Base-by-base conservation (phyloP, 2,329 filamentous ascomycete species). In the Phoma sp. region DNA sequence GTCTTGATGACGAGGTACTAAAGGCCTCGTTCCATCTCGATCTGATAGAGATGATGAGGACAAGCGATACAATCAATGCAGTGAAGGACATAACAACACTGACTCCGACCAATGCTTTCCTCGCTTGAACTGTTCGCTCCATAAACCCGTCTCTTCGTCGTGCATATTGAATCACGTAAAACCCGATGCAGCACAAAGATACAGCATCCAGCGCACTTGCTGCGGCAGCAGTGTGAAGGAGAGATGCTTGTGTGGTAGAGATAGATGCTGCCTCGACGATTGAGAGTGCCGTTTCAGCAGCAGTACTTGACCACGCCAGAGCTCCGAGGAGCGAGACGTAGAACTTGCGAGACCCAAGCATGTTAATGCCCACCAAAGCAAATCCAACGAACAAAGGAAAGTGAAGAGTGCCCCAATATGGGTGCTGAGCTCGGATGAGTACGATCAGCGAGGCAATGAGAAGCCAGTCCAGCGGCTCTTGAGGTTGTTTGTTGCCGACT, bases 181-280 rank as follows among this genome's bases (percentile, higher is more conserved):
- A 46, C 3, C 56, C 63, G 39, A 74, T 57, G 32, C 66, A 68
- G 37, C 63, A 68, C 4, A 75, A 49, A 17, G 69, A 67, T 27
- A 71, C 45, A 33, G 68, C 47, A 53, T 75, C 64, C 35, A 76
- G 62, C 9, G 68, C 62, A 48, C 70, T 68, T 31, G 76, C 70
- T 31, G 68, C 59, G 43, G 72, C 63, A 13, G 70, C 66, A 45
- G 74, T 57, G 27, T 61, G 60, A 45, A 61, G 60, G 12, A 74
- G 62, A 15, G 68, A 65, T 24, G 59, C 49, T 6, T 66, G 51
- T 31, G 68, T 55, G 27, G 48, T 49, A 19, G 66, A 70, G 37
- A 76, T 57, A n/a, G 73, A 70, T 8, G 64, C 59, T 3, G 75
- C 67, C 38, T 76, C 70, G 19, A 77, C 55, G n/a, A 76, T 67